Evolutionary conservation across 441 rosid genomes (phyloP).

Genomic region (Aleurites moluccanus): DNA sequence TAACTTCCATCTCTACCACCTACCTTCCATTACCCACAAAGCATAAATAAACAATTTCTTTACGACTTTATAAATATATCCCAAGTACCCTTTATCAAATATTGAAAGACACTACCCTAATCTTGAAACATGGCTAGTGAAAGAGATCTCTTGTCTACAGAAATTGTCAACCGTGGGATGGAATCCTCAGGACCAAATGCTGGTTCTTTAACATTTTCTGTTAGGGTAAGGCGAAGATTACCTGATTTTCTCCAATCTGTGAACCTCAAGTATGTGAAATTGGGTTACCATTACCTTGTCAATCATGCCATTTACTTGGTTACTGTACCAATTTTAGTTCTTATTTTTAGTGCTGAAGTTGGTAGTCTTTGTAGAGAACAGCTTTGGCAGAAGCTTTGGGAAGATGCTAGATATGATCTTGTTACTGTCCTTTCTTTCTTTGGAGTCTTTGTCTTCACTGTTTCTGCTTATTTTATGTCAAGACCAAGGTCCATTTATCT

Average conservation of each 20-base stretch:
- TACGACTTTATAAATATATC: neutral
- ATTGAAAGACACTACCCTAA: neutral
- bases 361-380: constrained; percentile 78
- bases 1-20: constrained; percentile 51
- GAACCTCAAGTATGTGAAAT: constrained; percentile 82
- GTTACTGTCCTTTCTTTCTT: constrained; percentile 63
- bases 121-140: constrained; percentile 45
- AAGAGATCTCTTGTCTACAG: constrained; percentile 79
- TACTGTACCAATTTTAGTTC: constrained; percentile 70
- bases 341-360: constrained; percentile 80
- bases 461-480: constrained; percentile 74
- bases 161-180: constrained; percentile 83
- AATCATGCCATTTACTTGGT: constrained; percentile 86
- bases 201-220: constrained; percentile 79
- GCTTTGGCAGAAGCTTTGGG: constrained; percentile 77
- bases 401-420: constrained; percentile 65
- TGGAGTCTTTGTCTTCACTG: constrained; percentile 63
- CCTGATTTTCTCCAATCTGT: constrained; percentile 96
- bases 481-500: constrained; percentile 82
- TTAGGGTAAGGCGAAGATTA: constrained; percentile 72
- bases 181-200: constrained; percentile 87
- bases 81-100: neutral
- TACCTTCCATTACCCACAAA: constrained; percentile 9
- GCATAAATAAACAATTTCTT: constrained; percentile 9
- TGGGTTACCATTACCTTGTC: constrained; percentile 85